Evolutionary conservation across 345 rosid species (phyloP).

Genomic region (Murraya paniculata): DNA sequence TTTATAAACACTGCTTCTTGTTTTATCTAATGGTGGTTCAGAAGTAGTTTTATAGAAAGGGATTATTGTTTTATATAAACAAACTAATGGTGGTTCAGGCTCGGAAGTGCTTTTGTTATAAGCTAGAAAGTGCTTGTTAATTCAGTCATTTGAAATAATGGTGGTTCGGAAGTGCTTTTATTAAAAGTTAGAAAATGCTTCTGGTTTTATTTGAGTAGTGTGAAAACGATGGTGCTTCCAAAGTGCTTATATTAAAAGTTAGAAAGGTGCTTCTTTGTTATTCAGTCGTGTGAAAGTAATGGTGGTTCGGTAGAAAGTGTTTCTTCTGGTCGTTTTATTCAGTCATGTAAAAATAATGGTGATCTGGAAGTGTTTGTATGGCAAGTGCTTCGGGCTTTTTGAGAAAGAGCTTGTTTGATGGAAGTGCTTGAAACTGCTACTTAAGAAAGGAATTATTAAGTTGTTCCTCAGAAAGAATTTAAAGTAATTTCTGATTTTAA

Average conservation of each 20-base stretch:
- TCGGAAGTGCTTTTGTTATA: neutral
- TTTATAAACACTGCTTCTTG: neutral
- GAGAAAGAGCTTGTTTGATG: neutral
- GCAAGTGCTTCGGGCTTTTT: neutral
- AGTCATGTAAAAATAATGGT: neutral
- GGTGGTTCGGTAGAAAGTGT: neutral
- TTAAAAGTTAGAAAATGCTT: neutral
- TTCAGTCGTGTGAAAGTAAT: neutral
- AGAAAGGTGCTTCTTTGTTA: neutral
- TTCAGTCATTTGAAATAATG: neutral
- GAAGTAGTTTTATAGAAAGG: neutral
- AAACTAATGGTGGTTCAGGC: neutral
- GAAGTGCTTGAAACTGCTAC: neutral
- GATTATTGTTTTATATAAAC: no score
- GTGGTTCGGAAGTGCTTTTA: neutral
- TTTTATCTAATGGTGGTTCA: neutral
- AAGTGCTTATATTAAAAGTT: neutral
- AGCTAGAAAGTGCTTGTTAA: neutral
- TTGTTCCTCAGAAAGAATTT: neutral
- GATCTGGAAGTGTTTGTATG: neutral
- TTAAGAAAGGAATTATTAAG: neutral
- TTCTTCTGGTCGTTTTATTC: neutral
- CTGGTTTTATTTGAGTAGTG: neutral
- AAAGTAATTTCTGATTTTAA: neutral
- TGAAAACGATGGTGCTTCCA: neutral